Conservation (phyloP, 73 alveolate genomes). For the Paramecium sexaurelia region DNA sequence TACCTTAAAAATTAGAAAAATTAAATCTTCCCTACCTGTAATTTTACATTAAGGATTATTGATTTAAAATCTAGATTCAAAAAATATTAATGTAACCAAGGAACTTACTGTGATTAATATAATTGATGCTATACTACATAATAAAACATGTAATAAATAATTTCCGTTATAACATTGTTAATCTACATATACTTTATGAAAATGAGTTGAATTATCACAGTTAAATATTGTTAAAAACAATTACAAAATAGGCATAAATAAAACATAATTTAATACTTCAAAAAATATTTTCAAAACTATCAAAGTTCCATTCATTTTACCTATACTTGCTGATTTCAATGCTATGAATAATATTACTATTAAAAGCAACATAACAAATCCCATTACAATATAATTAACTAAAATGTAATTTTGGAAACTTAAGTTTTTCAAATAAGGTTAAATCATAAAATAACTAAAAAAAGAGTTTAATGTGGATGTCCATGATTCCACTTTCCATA, state of each 20-base stretch:
- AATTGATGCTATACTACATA: constrained; percentile 17
- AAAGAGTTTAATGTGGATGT: constrained; percentile 15
- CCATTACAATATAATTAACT: constrained; percentile 55
- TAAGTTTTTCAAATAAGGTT: constrained; percentile 26
- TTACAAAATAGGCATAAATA: constrained; percentile 8
- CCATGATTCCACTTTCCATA: constrained; percentile 49
- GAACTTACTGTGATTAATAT: not conserved
- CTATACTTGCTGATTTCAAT: constrained; percentile 37
- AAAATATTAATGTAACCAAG: constrained; percentile 29
- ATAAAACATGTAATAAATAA: constrained; percentile 59
- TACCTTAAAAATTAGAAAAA: not conserved
- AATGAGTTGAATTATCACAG: constrained; percentile 40
- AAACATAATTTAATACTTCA: constrained; percentile 18
- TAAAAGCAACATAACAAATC: constrained; percentile 13
- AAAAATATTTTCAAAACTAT: constrained; percentile 35
- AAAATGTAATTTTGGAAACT: constrained; percentile 18
- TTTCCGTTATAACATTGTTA: constrained; percentile 59
- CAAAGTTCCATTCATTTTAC: constrained; percentile 50
- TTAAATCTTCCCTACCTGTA: constrained; percentile 61
- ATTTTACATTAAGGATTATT: constrained; percentile 44
- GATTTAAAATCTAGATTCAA: constrained; percentile 35
- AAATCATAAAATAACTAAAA: constrained; percentile 60
- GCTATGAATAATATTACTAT: constrained; percentile 36
- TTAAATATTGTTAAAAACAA: constrained; percentile 9
- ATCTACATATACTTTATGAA: constrained; percentile 33